phyloP scores from a whole-genome alignment of 2,329 filamentous ascomycete species.

The Huntiella omanensis region DNA sequence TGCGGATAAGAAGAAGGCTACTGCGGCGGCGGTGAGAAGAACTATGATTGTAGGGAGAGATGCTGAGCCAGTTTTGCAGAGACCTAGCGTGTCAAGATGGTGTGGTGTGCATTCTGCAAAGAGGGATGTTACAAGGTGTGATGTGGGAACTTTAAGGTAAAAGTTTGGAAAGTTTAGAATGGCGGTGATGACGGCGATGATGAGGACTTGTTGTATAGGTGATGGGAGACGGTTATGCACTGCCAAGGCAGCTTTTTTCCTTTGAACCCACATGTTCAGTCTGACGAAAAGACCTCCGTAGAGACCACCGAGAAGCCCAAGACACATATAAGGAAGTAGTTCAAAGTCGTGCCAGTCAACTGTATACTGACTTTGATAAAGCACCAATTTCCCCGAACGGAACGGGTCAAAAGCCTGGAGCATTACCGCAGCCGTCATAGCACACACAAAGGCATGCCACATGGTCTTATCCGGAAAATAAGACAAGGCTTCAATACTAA shows the following conservation, averaged over 20 bases:
- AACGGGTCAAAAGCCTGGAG: constrained; percentile 89
- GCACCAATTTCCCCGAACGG: constrained; percentile 80
- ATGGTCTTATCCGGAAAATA: constrained; percentile 99
- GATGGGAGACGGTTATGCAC: constrained; percentile 43
- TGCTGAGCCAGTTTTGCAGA: constrained; percentile 43
- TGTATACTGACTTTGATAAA: constrained; percentile 90
- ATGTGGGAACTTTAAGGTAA: constrained; percentile 85
- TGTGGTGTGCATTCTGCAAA: constrained; percentile 79
- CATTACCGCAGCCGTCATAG: constrained; percentile 93
- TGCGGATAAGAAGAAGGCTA: constrained; percentile 70
- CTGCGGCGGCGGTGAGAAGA: constrained; percentile 59
- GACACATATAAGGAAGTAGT: constrained; percentile 65
- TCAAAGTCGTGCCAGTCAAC: constrained; percentile 90
- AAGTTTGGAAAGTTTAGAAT: constrained; percentile 89
- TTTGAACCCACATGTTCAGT: constrained; percentile 70
- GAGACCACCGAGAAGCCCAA: constrained; percentile 79
- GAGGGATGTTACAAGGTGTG: constrained; percentile 76
- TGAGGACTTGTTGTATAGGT: constrained; percentile 60
- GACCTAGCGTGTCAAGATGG: constrained; percentile 68
- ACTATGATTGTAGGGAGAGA: constrained; percentile 68
- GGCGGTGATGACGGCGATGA: constrained; percentile 66
- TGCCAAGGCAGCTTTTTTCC: constrained; percentile 44
- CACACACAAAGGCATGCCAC: constrained; percentile 99
- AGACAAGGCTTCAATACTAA: constrained; percentile 89
- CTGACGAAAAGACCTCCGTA: constrained; percentile 93